phyloP scores from a whole-genome alignment of 805 yeast species.

The Candida caryicola region DNA sequence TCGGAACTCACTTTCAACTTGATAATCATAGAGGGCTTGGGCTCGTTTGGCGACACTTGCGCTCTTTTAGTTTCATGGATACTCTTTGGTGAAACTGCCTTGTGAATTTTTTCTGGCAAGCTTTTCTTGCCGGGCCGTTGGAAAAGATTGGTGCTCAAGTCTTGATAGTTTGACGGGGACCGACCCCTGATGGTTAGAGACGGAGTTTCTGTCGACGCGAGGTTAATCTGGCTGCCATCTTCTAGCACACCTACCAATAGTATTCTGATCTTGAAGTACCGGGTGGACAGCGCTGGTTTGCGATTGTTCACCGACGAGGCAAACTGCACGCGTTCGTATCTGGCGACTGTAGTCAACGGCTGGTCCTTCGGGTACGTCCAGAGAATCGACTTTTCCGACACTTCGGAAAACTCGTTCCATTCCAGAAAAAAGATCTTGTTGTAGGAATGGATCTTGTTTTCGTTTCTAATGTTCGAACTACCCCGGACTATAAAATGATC shows the following conservation, averaged over 20 bases:
- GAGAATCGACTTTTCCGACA: slow-evolving; percentile 3
- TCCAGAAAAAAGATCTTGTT: slow-evolving; percentile 17
- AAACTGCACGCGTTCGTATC: slow-evolving; percentile 26
- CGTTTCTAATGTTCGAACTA: slow-evolving; percentile 23
- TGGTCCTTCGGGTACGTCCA: slow-evolving; percentile 6
- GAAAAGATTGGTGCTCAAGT: neutral
- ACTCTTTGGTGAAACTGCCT: neutral
- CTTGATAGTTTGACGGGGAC: slow-evolving; percentile 58
- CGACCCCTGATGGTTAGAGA: slow-evolving; percentile 62
- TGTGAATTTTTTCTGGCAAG: neutral
- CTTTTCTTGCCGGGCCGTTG: neutral
- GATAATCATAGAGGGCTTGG: neutral
- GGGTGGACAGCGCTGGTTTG: slow-evolving; percentile 5
- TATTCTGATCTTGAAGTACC: slow-evolving; percentile 16
- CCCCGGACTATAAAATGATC: slow-evolving; percentile 17
- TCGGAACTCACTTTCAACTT: neutral
- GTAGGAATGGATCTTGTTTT: slow-evolving; percentile 15
- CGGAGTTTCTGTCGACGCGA: slow-evolving; percentile 46
- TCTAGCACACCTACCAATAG: slow-evolving; percentile 14
- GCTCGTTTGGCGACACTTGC: neutral
- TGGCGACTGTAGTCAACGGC: slow-evolving; percentile 14
- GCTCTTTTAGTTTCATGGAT: neutral
- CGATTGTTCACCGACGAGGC: slow-evolving; percentile 6
- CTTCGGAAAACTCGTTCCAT: slow-evolving; percentile 1
- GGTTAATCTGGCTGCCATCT: slow-evolving; percentile 10